A percentile compares a stretch with the other conserved stretches of the same genome.
Conservation (phyloP, 2,329 filamentous ascomycete species). For the Plectosphaerella plurivora region DNA sequence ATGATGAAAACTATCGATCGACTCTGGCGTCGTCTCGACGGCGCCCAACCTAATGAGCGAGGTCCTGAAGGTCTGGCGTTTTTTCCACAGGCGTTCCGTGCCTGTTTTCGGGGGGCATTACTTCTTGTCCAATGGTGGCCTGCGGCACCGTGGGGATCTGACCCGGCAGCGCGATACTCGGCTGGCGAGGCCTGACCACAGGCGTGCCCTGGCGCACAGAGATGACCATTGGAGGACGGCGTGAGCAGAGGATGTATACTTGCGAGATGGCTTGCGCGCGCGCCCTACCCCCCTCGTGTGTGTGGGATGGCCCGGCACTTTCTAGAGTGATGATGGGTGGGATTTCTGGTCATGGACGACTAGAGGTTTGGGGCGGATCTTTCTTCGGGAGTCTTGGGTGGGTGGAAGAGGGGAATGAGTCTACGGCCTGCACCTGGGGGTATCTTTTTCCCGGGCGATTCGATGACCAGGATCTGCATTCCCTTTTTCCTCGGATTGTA, state of each 20-base stretch:
- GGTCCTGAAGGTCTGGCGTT: constrained; percentile 37
- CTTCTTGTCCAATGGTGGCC: constrained; percentile 15
- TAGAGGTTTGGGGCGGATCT: neutral
- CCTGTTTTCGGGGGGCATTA: constrained; percentile 5
- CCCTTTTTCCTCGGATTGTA: constrained; percentile 1
- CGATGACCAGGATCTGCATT: neutral
- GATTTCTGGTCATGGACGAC: neutral
- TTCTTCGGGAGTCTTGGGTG: neutral
- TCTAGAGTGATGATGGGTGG: neutral
- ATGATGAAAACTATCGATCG: constrained; percentile 6
- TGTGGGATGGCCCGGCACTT: neutral
- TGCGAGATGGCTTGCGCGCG: neutral
- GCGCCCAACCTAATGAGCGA: constrained; percentile 6
- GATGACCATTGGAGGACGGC: neutral
- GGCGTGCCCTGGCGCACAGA: neutral
- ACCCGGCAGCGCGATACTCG: no score
- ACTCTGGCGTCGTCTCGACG: constrained; percentile 1
- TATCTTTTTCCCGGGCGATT: constrained; percentile 14
- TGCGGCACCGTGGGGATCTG: neutral
- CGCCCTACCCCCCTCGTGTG: neutral
- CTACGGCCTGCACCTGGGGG: neutral
- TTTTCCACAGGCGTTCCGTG: constrained; percentile 4
- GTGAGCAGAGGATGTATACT: neutral
- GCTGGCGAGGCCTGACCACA: no score
- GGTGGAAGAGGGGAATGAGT: neutral